These are phyloP conservation scores for Plectosphaerella sp. DNA, from an alignment of 2,329 filamentous ascomycete species.

Conservation along the genomic window DNA sequence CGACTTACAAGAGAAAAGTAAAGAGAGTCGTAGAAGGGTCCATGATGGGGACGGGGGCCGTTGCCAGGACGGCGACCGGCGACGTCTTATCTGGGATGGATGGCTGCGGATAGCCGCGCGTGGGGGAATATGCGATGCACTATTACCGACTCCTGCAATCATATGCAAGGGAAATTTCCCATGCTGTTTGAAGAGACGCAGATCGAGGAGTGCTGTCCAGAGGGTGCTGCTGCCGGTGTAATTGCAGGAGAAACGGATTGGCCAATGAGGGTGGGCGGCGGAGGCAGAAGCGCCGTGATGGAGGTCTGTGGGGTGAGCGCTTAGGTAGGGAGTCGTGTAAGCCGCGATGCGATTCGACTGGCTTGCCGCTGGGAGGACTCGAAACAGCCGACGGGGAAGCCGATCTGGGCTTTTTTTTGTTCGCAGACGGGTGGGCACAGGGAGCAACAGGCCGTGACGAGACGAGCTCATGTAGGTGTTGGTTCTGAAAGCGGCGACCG, in stretches of 20 bases:
- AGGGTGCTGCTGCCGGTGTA: conserved; percentile 9
- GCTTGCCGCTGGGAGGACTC: conserved; percentile 1
- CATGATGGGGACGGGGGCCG: conserved; percentile 30
- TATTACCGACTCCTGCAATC: conserved; percentile 1
- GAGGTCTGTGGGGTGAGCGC: conserved; percentile 20
- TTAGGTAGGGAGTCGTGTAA: conserved; percentile 13
- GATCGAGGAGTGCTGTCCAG: conserved; percentile 4
- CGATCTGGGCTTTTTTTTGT: background rate
- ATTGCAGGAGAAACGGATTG: conserved; percentile 17
- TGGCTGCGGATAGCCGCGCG: conserved; percentile 4
- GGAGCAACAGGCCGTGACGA: conserved; percentile 7
- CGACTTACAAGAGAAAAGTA: conserved; percentile 47
- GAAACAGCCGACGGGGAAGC: conserved; percentile 12
- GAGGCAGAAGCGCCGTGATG: conserved; percentile 25
- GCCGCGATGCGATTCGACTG: conserved; percentile 1
- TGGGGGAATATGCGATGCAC: background rate
- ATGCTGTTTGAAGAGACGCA: conserved; percentile 23
- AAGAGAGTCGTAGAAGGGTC: conserved; percentile 43
- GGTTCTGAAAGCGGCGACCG: background rate
- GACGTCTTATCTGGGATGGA: conserved; percentile 13
- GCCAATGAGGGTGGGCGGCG: conserved; percentile 19
- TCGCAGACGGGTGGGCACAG: conserved; percentile 1
- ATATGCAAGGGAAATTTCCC: conserved; percentile 11
- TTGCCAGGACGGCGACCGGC: conserved; percentile 1
- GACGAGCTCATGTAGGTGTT: background rate